A percentile compares a stretch with the other conserved stretches of the same genome.
Evolutionary conservation across 1,284 basidiomycete genomes (phyloP).

Genomic region (Omphalotus olearius): DNA sequence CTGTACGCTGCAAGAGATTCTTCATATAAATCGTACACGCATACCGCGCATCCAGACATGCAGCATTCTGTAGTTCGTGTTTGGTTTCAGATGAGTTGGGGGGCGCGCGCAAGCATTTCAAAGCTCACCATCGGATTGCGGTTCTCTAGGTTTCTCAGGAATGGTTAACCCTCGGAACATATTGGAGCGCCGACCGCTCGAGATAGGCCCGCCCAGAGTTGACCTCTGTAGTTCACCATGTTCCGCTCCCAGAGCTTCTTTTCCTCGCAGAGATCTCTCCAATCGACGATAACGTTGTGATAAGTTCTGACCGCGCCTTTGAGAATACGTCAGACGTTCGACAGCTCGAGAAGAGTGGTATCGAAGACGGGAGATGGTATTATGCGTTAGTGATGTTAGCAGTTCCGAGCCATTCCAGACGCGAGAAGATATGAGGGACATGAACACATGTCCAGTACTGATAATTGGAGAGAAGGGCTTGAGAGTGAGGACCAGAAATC

Average conservation of each 20-base stretch:
- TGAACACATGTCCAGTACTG: too few species aligned
- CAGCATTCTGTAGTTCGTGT: constrained; percentile 76
- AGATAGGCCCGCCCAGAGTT: constrained; percentile 4
- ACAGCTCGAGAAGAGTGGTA: too few species aligned
- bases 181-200: constrained; percentile 15
- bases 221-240: constrained; percentile 22
- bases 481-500: too few species aligned
- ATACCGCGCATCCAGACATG: constrained; percentile 88
- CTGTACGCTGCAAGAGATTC: constrained; percentile 71
- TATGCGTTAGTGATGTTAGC: too few species aligned
- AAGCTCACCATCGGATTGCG: constrained; percentile 57
- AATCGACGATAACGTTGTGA: constrained; percentile 49
- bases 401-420: too few species aligned
- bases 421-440: too few species aligned
- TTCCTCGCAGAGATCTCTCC: constrained; percentile 49
- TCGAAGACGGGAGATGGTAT: too few species aligned
- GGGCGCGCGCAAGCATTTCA: too few species aligned
- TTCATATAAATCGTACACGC: constrained; percentile 85
- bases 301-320: constrained; percentile 40
- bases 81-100: too few species aligned
- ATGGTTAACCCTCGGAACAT: constrained; percentile 54
- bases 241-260: constrained; percentile 32
- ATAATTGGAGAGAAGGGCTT: too few species aligned
- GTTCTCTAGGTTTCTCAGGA: constrained; percentile 55
- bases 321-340: background rate